Conservation (phyloP, 495 filamentous ascomycete species). For the Lophiostoma macrostomum region DNA sequence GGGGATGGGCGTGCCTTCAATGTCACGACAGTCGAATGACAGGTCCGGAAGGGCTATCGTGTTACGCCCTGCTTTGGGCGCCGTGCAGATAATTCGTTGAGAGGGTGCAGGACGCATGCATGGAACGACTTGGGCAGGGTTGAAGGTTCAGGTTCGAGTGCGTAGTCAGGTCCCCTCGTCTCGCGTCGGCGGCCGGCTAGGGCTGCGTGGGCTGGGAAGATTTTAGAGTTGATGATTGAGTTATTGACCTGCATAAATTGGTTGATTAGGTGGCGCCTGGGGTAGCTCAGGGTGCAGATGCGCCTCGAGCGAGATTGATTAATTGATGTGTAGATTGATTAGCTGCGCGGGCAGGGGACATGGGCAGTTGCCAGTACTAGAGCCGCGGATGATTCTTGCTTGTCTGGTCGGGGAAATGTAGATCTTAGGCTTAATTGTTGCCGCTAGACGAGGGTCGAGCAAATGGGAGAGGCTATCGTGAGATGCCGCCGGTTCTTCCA, state of each 20-base stretch:
- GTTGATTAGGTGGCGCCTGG: not conserved
- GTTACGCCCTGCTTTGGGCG: too few relatives aligned
- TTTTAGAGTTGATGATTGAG: slow-evolving; percentile 20
- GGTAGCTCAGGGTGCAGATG: slow-evolving; percentile 1
- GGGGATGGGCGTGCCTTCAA: not conserved
- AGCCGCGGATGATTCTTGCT: slow-evolving; percentile 9
- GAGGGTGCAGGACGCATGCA: too few relatives aligned
- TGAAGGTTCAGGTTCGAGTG: too few relatives aligned
- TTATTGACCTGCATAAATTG: slow-evolving; percentile 2
- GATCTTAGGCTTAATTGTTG: slow-evolving; percentile 30
- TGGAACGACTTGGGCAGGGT: too few relatives aligned
- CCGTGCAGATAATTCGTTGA: too few relatives aligned
- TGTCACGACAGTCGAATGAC: not conserved
- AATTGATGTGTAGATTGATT: slow-evolving; percentile 12
- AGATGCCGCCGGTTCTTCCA: not conserved
- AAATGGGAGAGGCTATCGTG: not conserved
- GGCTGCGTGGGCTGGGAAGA: too few relatives aligned
- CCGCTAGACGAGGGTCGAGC: not conserved
- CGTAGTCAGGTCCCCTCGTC: too few relatives aligned
- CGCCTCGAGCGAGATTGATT: not conserved
- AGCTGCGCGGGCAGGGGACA: not conserved
- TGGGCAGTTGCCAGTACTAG: not conserved
- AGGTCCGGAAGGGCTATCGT: not conserved
- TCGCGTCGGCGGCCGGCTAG: too few relatives aligned
- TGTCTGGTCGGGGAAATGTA: not conserved